Evolutionary conservation across 73 alveolate genomes (phyloP).

Genomic region (Tetrahymena elliotti): DNA sequence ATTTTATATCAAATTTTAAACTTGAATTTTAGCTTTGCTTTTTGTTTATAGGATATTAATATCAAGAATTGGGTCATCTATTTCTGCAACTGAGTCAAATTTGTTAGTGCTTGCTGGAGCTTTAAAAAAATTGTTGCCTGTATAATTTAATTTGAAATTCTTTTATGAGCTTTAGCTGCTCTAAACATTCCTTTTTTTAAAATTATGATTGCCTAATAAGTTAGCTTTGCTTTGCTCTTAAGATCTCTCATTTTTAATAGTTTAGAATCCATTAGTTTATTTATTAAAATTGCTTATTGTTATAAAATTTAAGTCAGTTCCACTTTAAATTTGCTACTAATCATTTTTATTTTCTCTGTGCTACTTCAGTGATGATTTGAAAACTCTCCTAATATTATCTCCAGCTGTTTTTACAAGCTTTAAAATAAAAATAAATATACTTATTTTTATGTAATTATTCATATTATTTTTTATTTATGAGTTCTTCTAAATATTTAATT

Average conservation of each 20-base stretch:
- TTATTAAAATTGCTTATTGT: background rate
- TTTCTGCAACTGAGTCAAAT: background rate
- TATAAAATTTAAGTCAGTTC: background rate
- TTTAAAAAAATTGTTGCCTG: background rate
- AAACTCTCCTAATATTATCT: background rate
- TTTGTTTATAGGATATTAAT: background rate
- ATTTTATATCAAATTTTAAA: background rate
- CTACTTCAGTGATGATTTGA: background rate
- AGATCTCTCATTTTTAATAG: background rate
- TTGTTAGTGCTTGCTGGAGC: background rate
- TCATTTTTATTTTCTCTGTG: background rate
- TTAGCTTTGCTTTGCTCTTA: background rate
- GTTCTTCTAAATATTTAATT: no score
- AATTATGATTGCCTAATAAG: background rate
- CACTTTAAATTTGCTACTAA: background rate
- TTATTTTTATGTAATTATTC: background rate
- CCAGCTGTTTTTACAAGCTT: background rate
- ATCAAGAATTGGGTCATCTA: background rate
- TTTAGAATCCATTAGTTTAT: background rate
- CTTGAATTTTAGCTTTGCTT: background rate
- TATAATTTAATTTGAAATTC: background rate
- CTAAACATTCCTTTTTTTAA: background rate
- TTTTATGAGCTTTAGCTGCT: background rate
- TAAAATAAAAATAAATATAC: background rate
- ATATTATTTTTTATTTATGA: no score